Base-by-base conservation (phyloP, 371 early-diverging fungal genomes). In the Mycotypha africana region DNA sequence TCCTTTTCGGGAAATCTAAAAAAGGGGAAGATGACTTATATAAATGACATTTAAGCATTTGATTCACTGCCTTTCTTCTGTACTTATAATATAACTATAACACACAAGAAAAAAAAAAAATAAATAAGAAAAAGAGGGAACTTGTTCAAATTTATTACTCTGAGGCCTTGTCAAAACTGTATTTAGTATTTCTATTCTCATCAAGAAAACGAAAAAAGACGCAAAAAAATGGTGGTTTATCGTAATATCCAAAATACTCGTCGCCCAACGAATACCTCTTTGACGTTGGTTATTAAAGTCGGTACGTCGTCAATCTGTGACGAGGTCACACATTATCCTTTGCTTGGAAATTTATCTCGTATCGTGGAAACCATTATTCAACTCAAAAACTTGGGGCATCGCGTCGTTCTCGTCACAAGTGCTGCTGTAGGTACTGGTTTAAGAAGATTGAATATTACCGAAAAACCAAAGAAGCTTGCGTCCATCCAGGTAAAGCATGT, bases 301-400 rank as follows among this genome's bases (percentile, higher is more conserved):
- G 95, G 97, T 51, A 95, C 95, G 0, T 86, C 91, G 15, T 92
- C 92, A 26, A 93, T 97, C 46, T 92, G 92, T 73, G 93, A 92
- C 61, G 91, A 91, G 52, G 72, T 74, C 45, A 90, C 91, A 0
- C 90, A 91, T 56, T 81, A 86, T 54, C 95, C 95, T 2, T 74
- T 86, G 42, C 73, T 95, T 47, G 82, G 90, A 14, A 90, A 85
- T 47, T 81, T 95, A 9, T 91, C 93, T 17, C 63, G 81, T 42
- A 84, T 95, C 45, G 91, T 93, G 17, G 97, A 95, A 63, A 91
- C 91, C 15, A 86, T 94, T 39, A 76, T 86, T 42, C 69, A 74
- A 54, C 81, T 95, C 43, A 86, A 86, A 45, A 57, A 66, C 16
- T 48, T 75, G 38, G 93, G 94, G 16, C 92, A 93, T 65, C 74